phyloP scores from a whole-genome alignment of 768 basidiomycete species.

The Trametes elegans region DNA sequence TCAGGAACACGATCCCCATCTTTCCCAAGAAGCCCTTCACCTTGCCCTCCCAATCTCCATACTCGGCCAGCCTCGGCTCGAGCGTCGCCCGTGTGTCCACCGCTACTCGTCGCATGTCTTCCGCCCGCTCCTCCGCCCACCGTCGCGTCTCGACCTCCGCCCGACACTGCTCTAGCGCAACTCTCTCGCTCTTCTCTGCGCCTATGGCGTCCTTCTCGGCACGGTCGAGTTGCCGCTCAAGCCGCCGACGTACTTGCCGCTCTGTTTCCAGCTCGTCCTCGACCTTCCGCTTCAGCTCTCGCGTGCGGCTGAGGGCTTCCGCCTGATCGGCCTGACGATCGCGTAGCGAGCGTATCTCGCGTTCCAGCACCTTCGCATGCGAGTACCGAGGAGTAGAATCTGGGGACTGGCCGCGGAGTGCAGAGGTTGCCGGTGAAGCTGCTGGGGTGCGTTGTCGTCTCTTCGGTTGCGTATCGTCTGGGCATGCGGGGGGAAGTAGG shows the following conservation, averaged over 20 bases:
- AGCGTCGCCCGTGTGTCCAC: not conserved
- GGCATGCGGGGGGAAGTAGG: not conserved
- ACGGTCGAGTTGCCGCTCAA: conserved; percentile 20
- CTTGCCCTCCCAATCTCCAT: conserved; percentile 17
- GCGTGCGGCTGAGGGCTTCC: conserved; percentile 33
- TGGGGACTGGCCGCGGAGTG: not conserved
- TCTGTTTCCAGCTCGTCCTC: conserved; percentile 35
- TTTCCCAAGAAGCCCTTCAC: conserved; percentile 19
- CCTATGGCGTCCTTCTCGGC: conserved; percentile 5
- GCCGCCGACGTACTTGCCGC: conserved; percentile 23
- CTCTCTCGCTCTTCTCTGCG: conserved; percentile 13
- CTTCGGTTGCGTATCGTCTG: no score
- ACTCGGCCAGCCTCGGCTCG: conserved; percentile 13
- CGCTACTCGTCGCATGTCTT: conserved; percentile 1
- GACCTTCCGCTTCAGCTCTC: conserved; percentile 41
- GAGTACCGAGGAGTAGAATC: not conserved
- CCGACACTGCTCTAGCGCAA: conserved; percentile 20
- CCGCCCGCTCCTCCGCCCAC: conserved; percentile 11
- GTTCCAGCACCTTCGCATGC: conserved; percentile 25
- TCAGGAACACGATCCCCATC: conserved; percentile 20
- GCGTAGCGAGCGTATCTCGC: conserved; percentile 40
- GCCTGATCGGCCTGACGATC: conserved; percentile 32
- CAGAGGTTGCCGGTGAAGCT: not conserved
- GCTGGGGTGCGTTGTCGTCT: not conserved
- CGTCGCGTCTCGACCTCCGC: conserved; percentile 19